These are phyloP conservation scores for Nemophila menziesii DNA, from an alignment of 257 asterid genomes.

Conservation along the genomic window DNA sequence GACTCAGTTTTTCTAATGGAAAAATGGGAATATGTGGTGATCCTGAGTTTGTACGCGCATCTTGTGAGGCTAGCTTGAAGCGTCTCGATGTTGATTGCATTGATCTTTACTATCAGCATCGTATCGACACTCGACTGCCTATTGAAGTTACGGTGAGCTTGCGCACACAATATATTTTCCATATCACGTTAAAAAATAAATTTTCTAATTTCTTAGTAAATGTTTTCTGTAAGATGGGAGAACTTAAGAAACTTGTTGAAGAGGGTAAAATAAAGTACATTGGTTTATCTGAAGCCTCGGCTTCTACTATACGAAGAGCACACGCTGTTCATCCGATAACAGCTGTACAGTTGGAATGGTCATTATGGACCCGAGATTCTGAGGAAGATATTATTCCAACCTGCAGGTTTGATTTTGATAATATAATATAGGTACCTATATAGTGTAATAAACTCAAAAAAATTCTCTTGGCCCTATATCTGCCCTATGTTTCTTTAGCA, in stretches of 20 bases:
- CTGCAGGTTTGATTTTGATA: constrained; percentile 34
- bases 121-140: constrained; percentile 32
- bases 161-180: neutral
- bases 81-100: constrained; percentile 43
- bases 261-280: constrained; percentile 69
- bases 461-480: too few relatives aligned
- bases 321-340: constrained; percentile 61
- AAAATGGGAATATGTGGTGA: constrained; percentile 8
- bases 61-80: constrained; percentile 41
- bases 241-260: constrained; percentile 59
- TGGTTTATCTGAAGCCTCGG: constrained; percentile 70
- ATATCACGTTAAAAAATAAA: neutral
- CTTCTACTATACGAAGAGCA: constrained; percentile 71
- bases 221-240: constrained; percentile 43
- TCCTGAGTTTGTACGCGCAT: constrained; percentile 31
- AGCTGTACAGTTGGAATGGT: constrained; percentile 69
- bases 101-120: constrained; percentile 44
- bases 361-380: constrained; percentile 58
- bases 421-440: too few relatives aligned
- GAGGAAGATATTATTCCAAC: constrained; percentile 54
- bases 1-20: constrained; percentile 6
- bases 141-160: constrained; percentile 49
- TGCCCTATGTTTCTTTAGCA: neutral
- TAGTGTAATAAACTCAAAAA: too few relatives aligned
- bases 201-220: too few relatives aligned